Evolutionary conservation across 2,329 filamentous ascomycete species (phyloP).

Genomic region (Daldinia eschscholtzii): DNA sequence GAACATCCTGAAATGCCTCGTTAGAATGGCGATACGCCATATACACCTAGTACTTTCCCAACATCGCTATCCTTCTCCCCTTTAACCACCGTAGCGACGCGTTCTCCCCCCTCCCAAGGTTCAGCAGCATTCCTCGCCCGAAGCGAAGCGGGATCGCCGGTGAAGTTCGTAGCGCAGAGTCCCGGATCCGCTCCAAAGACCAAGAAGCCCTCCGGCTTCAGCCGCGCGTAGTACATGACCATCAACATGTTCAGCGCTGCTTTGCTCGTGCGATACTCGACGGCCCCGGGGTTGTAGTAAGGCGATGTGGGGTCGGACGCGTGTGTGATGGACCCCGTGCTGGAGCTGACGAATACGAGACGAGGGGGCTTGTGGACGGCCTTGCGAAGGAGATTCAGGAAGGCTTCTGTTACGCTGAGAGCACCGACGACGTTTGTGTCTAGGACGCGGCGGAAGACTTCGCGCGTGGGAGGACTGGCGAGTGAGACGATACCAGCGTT

Average conservation of each 20-base stretch:
- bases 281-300: conserved; percentile 32
- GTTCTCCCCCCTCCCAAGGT: conserved; percentile 30
- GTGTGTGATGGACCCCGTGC: conserved; percentile 41
- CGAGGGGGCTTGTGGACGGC: conserved; percentile 32
- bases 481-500: conserved; percentile 35
- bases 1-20: too few relatives aligned
- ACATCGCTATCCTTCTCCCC: conserved; percentile 32
- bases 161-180: conserved; percentile 35
- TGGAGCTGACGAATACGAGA: conserved; percentile 47
- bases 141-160: conserved; percentile 19
- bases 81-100: conserved; percentile 29
- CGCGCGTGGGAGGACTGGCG: conserved; percentile 16
- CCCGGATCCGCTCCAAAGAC: conserved; percentile 38
- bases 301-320: conserved; percentile 39
- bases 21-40: conserved; percentile 33
- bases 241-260: conserved; percentile 51
- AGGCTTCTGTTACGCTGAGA: conserved; percentile 33
- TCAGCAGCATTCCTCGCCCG: conserved; percentile 25
- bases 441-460: conserved; percentile 20
- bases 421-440: conserved; percentile 38
- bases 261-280: conserved; percentile 48
- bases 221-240: conserved; percentile 37
- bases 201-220: conserved; percentile 33
- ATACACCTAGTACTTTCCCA: conserved; percentile 30
- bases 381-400: conserved; percentile 27